Evolutionary conservation across 106 monocot species (phyloP).

Genomic region (Phalaenopsis equestris): DNA sequence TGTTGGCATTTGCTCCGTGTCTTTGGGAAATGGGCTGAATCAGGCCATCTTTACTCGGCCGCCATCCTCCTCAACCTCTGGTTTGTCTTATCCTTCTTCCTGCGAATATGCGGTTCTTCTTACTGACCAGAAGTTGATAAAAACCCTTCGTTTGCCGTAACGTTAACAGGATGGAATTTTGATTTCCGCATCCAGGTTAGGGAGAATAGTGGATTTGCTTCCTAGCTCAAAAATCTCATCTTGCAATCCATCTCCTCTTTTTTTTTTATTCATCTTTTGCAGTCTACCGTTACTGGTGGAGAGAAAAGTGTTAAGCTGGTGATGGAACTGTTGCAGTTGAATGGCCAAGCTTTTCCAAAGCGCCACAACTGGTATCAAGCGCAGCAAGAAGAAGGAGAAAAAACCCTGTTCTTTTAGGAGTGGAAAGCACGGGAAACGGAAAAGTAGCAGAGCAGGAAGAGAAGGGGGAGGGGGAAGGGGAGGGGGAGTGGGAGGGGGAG

Average conservation of each 20-base stretch:
- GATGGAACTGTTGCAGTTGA: conserved; percentile 3
- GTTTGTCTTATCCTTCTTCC: not conserved
- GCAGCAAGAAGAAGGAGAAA: not conserved
- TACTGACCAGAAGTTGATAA: not conserved
- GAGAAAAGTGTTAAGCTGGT: not conserved
- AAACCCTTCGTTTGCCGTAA: not conserved
- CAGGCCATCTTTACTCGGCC: not conserved
- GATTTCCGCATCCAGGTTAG: not conserved
- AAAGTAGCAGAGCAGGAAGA: not conserved
- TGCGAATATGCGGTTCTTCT: not conserved
- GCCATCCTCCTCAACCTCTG: not conserved
- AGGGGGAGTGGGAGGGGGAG: not conserved
- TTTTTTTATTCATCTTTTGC: not conserved
- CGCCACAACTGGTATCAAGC: not conserved
- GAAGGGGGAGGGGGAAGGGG: not conserved
- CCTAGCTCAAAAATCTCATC: not conserved
- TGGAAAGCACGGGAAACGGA: conserved; percentile 3
- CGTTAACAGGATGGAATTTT: not conserved
- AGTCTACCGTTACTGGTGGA: not conserved
- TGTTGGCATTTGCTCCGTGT: not conserved
- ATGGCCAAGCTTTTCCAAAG: conserved; percentile 4
- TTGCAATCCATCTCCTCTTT: not conserved
- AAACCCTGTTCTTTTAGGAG: not conserved
- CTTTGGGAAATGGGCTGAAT: conserved; percentile 8
- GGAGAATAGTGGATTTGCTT: not conserved